Base-by-base conservation (phyloP, 1,139 yeast genomes). In the Zygoascus hellenicus region DNA sequence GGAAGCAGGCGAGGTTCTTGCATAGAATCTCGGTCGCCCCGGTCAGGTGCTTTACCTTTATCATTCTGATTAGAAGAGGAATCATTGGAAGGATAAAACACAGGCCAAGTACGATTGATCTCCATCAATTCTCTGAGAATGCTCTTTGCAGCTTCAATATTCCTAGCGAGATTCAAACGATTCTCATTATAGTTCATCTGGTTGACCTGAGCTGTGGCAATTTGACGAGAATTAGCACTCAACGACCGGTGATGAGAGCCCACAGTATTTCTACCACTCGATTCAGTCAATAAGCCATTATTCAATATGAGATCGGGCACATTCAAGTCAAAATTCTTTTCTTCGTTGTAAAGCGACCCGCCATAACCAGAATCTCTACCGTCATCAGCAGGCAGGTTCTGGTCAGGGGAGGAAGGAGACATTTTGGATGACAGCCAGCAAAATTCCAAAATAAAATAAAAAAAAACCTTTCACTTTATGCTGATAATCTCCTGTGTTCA, bases 181-280 rank as follows among this genome's bases (percentile, higher is more conserved):
- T 80, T 80, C 53, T 81, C 80, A 59, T 84, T 84, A 63, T 83
- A 87, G 50, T 78, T 83, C 28, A 80, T 63, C 58, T 86, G 94
- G 51, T 80, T 78, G 22, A 81, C 61, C 41, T 83, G 80, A 15
- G 63, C 55, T n/a, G 56, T 55, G 31, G 63, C 57, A 43, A 58
- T 61, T 11, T 56, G 57, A n/a, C 58, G 57, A 3, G 63, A 57
- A 4, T 53, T 54, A n/a, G 57, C 48, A 7, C 61, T 58, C 2
- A 58, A 57, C 3, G 59, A 51, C 16, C 62, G 48, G 28, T 53
- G 53, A 30, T 54, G 60, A 13, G 31, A 31, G 5, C 26, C 13
- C 2, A 30, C 15, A 33, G 29, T 22, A 5, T 32, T 22, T 7
- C 43, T 28, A 37, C 32, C 48, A 34, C 46, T 48, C 13, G 47